These are phyloP conservation scores for Corymbia calophylla DNA, from an alignment of 441 rosid genomes.

Conservation along the genomic window DNA sequence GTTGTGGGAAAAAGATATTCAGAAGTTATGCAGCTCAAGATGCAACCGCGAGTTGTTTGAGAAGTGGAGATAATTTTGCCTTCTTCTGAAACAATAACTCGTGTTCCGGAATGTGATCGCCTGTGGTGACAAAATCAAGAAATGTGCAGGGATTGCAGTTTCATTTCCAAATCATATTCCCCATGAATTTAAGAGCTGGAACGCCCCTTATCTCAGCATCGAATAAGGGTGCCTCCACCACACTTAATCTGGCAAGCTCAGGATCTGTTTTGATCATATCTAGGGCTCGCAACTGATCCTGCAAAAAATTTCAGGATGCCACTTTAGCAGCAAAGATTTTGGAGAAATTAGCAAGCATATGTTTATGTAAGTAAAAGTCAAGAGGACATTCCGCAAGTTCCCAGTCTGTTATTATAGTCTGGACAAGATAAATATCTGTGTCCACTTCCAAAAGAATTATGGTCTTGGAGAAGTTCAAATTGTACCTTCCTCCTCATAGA, in stretches of 20 bases:
- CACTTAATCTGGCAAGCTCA: not conserved
- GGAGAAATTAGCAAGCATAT: not conserved
- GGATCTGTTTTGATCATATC: not conserved
- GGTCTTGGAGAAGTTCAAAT: not conserved
- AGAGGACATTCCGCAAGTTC: not conserved
- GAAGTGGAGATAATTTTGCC: not conserved
- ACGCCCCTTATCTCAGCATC: constrained; percentile 9
- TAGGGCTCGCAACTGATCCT: not conserved
- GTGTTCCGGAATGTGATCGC: not conserved
- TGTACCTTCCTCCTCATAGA: constrained; percentile 55
- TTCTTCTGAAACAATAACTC: not conserved
- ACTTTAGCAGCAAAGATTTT: not conserved
- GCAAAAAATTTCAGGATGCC: not conserved
- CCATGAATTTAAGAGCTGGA: constrained; percentile 11
- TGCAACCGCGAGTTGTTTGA: not conserved
- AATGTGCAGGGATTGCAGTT: not conserved
- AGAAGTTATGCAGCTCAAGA: not conserved
- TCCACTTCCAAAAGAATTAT: not conserved
- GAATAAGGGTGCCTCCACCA: not conserved
- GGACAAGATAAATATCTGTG: not conserved
- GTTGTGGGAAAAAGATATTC: not conserved
- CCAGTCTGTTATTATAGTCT: not conserved
- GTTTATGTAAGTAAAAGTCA: not conserved
- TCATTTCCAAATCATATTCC: not conserved
- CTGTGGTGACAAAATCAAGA: not conserved